Base-by-base conservation (phyloP, 306 rosid species). In the Cucumis melo region DNA sequence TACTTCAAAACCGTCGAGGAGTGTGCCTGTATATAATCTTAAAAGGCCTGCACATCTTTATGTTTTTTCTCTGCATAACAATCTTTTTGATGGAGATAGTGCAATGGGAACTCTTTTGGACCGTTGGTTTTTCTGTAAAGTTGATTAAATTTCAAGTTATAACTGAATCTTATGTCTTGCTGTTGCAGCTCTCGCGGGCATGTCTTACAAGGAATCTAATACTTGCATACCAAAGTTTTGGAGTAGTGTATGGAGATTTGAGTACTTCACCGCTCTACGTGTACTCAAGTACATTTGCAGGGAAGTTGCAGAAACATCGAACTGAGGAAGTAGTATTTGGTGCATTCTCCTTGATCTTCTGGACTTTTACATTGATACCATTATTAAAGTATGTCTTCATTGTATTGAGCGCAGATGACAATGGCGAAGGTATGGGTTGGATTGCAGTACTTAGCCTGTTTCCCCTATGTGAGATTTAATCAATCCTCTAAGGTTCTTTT, bases 231-330 rank as follows among this genome's bases (percentile, higher is more conserved):
- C 97, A 92, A 86, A 92, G 97, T 86, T 88, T 89, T 75, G 97
- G 97, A 17, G 96, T 92, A 19, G 96, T 92, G 59, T 92, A 92
- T 55, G 96, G 97, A 70, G 97, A 92, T 82, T 87, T 92, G 78
- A 85, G 96, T 75, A 92, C 97, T 78, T 92, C 97, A 36, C 97
- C 97, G 44, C 96, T 92, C 36, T 92, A 92, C 75, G 96, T 90
- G 72, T 92, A 82, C 62, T 77, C 86, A 6, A 90, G 97, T 89
- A 88, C 85, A 55, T 90, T 89, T 78, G 10, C 42, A 20, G 97
- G 91, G 64, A 87, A 89, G 74, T 82, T 88, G 59, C 78, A 42
- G 61, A 61, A 80, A 6, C 81, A 87, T 77, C 78, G 50, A 7
- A 87, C 82, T 54, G 93, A 92, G 82, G 97, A 88, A 67, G 86